Base-by-base conservation (phyloP, 1,139 yeast species). In the Pichia sp. region DNA sequence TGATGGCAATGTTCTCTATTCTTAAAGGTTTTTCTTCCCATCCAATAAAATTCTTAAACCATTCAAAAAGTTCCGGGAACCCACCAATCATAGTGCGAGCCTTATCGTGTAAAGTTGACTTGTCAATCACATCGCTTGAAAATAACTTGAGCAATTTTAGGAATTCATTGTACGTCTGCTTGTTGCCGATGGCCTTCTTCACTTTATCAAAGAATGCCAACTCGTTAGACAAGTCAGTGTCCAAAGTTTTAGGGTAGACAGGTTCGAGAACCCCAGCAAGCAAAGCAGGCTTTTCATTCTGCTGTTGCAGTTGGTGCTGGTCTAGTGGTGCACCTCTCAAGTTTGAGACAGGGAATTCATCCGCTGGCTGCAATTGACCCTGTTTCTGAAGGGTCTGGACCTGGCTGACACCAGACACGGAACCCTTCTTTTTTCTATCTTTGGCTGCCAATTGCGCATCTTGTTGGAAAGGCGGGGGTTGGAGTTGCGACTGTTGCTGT, bases 11-110 rank as follows among this genome's bases (percentile, higher is more conserved):
- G 65, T 89, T 87, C 67, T 93, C 98, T 61, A 93, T 90, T 62
- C 82, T 84, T 58, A 80, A 79, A 16, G 93, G 89, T 52, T 75
- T 76, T 44, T 82, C 87, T 58, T 88, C 91, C 66, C 80, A 93
- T 10, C 95, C 96, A 56, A 93, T 96, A 72, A 93, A 91, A 62
- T 79, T 75, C 67, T 89, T 91, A 74, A 93, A 93, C 97, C 98
- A 91, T 53, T 80, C 83, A 66, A 87, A 79, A 55, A 95, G 74
- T 57, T 91, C 98, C 31, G 80, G 79, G 61, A 83, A 85, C 22
- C 81, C 79, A 28, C 96, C 97, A 64, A 93, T 75, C 64, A 89
- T 93, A 12, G 87, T 83, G 56, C 87, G 95, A 8, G 85, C 93
- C 58, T 95, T 80, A 64, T 85, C 93, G 31, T 93, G 89, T 55